These are phyloP conservation scores for Pisolithus microcarpus DNA, from an alignment of 768 basidiomycete genomes.

Conservation along the genomic window DNA sequence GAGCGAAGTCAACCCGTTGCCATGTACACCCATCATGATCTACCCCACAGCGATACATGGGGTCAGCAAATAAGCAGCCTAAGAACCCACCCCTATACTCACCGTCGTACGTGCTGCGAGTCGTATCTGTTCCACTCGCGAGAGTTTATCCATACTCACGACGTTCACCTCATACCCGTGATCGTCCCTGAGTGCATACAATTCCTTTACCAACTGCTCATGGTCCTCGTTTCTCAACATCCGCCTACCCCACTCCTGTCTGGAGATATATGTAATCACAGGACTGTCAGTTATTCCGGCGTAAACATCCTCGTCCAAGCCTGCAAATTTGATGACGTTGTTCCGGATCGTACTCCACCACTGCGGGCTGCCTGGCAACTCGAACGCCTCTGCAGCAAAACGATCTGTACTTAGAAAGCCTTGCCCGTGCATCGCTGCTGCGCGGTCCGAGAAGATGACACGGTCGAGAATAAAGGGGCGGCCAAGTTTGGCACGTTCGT, in stretches of 20 bases:
- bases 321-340: constrained; percentile 67
- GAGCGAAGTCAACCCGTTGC: constrained; percentile 82
- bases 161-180: constrained; percentile 86
- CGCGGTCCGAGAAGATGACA: constrained; percentile 81
- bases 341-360: constrained; percentile 84
- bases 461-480: constrained; percentile 76
- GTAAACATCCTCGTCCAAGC: constrained; percentile 39
- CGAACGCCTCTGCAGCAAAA: constrained; percentile 68
- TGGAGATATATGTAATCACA: constrained; percentile 89
- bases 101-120: constrained; percentile 84
- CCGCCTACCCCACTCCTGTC: constrained; percentile 83
- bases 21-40: constrained; percentile 95
- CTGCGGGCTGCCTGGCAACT: constrained; percentile 61
- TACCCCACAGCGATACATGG: constrained; percentile 22
- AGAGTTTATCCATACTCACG: constrained; percentile 76
- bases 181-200: constrained; percentile 58
- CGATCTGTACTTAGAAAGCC: constrained; percentile 67
- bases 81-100: constrained; percentile 17
- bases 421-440: constrained; percentile 69
- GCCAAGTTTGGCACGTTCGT: constrained; percentile 64
- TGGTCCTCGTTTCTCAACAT: constrained; percentile 75
- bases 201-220: constrained; percentile 66
- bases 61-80: neutral
- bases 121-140: constrained; percentile 70
- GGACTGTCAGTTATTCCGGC: constrained; percentile 42